Conservation (phyloP, 495 filamentous ascomycete genomes). For the Chaetomium tenue region DNA sequence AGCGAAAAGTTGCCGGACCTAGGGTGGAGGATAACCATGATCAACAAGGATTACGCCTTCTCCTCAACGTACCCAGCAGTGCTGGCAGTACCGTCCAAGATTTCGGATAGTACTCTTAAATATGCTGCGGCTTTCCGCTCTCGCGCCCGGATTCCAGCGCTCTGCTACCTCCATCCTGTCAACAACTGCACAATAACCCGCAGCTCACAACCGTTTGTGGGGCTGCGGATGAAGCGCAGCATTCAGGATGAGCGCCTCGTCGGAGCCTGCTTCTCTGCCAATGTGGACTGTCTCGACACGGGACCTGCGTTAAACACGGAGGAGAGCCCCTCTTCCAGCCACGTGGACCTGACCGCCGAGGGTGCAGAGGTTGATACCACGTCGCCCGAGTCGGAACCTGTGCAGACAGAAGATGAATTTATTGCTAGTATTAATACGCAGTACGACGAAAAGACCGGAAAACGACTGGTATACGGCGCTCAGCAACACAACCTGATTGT, state of each 20-base stretch:
- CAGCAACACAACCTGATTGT: slow-evolving; percentile 95
- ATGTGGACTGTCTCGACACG: slow-evolving; percentile 46
- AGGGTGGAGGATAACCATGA: slow-evolving; percentile 86
- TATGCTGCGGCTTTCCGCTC: slow-evolving; percentile 91
- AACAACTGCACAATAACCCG: slow-evolving; percentile 97
- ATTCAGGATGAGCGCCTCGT: slow-evolving; percentile 95
- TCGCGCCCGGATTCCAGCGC: slow-evolving; percentile 76
- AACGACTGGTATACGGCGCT: slow-evolving; percentile 77
- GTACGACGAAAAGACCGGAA: slow-evolving; percentile 47
- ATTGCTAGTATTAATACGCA: slow-evolving; percentile 49
- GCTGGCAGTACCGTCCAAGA: slow-evolving; percentile 76
- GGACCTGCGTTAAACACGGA: slow-evolving; percentile 35
- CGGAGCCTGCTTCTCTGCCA: slow-evolving; percentile 86
- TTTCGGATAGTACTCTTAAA: slow-evolving; percentile 94
- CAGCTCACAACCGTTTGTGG: slow-evolving; percentile 89
- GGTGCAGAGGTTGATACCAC: slow-evolving; percentile 39
- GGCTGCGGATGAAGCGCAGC: slow-evolving; percentile 82
- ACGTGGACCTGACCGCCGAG: slow-evolving; percentile 49
- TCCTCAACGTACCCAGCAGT: slow-evolving; percentile 92
- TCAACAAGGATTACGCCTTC: slow-evolving; percentile 86
- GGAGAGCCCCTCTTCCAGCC: slow-evolving; percentile 60
- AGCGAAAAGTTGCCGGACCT: slow-evolving; percentile 67
- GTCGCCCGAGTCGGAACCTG: slow-evolving; percentile 59
- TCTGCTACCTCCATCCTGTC: slow-evolving; percentile 91
- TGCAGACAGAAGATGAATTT: slow-evolving; percentile 71